Percentiles rank a stretch among this genome's conserved stretches.
Conservation (phyloP, 352 stramenopile genomes). For the Globisporangium heterothallicum region DNA sequence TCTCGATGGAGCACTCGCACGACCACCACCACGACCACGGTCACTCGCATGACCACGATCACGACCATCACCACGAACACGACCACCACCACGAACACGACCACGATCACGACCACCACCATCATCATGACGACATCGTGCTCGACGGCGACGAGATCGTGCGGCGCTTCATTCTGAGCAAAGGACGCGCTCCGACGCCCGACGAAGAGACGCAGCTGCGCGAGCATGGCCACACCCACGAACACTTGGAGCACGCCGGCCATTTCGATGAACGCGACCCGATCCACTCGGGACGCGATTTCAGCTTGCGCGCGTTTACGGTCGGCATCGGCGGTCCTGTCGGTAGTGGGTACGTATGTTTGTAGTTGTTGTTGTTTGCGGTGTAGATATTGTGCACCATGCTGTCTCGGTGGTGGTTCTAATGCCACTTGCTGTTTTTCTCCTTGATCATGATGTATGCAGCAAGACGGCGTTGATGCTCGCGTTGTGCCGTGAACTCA, state of each 20-base stretch:
- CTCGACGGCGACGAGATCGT: slow-evolving; percentile 67
- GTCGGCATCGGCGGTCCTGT: slow-evolving; percentile 96
- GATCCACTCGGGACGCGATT: slow-evolving; percentile 57
- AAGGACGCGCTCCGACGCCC: slow-evolving; percentile 56
- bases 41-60: slow-evolving; percentile 21
- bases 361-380: background rate
- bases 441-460: no score
- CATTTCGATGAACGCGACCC: slow-evolving; percentile 64
- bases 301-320: slow-evolving; percentile 87
- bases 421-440: no score
- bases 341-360: slow-evolving; percentile 63
- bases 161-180: slow-evolving; percentile 53
- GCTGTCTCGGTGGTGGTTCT: no score
- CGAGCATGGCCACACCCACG: slow-evolving; percentile 86
- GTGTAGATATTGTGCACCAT: background rate
- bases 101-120: slow-evolving; percentile 15
- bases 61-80: slow-evolving; percentile 31
- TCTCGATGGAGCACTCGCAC: slow-evolving; percentile 13
- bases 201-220: slow-evolving; percentile 73
- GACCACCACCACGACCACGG: slow-evolving; percentile 16
- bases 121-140: slow-evolving; percentile 16
- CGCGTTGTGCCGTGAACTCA: slow-evolving; percentile 86
- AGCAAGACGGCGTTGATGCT: slow-evolving; percentile 96
- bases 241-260: slow-evolving; percentile 82
- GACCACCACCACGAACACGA: slow-evolving; percentile 20